Percentiles rank a stretch among this genome's conserved stretches.
These are phyloP conservation scores for Zymoseptoria pseudotritici DNA, from an alignment of 2,329 filamentous ascomycete genomes.

Conservation along the genomic window DNA sequence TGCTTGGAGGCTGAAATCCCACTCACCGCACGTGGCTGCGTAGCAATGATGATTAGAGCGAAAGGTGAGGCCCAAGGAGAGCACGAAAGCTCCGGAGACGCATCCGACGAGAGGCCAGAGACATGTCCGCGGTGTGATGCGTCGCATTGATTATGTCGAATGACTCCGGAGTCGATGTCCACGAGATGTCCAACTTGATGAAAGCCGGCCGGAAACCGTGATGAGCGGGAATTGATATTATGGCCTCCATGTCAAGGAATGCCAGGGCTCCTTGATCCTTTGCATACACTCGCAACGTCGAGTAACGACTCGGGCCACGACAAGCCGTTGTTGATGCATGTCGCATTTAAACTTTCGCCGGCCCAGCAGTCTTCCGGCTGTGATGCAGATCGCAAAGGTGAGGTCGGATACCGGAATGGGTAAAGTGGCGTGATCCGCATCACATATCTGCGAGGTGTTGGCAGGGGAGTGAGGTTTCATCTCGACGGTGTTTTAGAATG, in stretches of 20 bases:
- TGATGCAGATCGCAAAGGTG: not conserved
- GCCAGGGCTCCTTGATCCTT: not conserved
- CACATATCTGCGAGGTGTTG: not conserved
- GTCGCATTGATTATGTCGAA: conserved; percentile 2
- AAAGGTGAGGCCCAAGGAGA: conserved; percentile 12
- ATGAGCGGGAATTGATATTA: not conserved
- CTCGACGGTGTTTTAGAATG: too few species aligned
- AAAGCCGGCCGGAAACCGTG: not conserved
- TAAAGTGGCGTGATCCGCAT: not conserved
- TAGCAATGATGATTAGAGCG: conserved; percentile 11
- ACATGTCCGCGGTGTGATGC: conserved; percentile 11
- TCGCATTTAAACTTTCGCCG: not conserved
- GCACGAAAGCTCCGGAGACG: conserved; percentile 3
- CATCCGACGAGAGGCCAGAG: conserved; percentile 7
- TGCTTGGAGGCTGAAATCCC: conserved; percentile 11
- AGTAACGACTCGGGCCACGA: not conserved
- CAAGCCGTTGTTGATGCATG: not conserved
- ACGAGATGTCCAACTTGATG: not conserved
- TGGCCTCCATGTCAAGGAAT: not conserved
- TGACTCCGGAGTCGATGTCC: not conserved
- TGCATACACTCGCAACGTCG: not conserved
- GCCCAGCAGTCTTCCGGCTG: not conserved
- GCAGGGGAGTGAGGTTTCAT: too few species aligned
- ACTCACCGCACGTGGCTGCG: conserved; percentile 9
- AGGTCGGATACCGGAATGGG: not conserved